These are phyloP conservation scores for Chaetoceros tenuissimus DNA, from an alignment of 108 stramenopile genomes.

Conservation along the genomic window DNA sequence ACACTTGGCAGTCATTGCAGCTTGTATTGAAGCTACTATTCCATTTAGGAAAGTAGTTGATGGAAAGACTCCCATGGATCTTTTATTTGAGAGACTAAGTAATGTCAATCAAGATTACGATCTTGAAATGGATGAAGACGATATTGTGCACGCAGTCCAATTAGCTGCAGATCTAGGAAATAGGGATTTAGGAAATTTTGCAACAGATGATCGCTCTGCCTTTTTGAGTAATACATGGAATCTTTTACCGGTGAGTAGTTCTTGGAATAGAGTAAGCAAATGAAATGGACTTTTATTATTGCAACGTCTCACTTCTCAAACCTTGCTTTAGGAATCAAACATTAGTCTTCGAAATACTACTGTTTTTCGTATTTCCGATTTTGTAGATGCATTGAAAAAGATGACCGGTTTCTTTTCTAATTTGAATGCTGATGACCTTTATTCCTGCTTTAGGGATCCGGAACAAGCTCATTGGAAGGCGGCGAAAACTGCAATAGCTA, in stretches of 20 bases:
- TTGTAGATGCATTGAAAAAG: constrained; percentile 30
- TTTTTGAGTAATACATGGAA: constrained; percentile 55
- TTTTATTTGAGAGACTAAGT: constrained; percentile 14
- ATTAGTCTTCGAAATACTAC: constrained; percentile 28
- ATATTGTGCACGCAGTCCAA: constrained; percentile 28
- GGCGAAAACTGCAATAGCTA: constrained; percentile 1
- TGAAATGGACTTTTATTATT: no score
- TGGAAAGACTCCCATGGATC: constrained; percentile 22
- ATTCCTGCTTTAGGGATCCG: constrained; percentile 20
- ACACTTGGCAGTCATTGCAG: constrained; percentile 32
- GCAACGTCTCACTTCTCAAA: no score
- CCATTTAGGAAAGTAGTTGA: constrained; percentile 33
- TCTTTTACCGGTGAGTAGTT: constrained; percentile 39
- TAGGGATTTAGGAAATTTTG: constrained; percentile 41
- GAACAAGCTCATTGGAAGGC: constrained; percentile 18
- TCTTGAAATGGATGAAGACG: constrained; percentile 18
- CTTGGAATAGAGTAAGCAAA: no score
- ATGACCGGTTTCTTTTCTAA: constrained; percentile 45
- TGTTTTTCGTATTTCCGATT: constrained; percentile 26
- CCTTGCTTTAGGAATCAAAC: no score
- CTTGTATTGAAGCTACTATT: constrained; percentile 55
- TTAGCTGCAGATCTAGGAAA: constrained; percentile 27
- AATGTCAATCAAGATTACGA: constrained; percentile 11
- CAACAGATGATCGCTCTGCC: constrained; percentile 18
- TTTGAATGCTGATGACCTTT: constrained; percentile 25